These are phyloP conservation scores for Xylariaceae sp. DNA, from an alignment of 2,329 filamentous ascomycete species.

Conservation along the genomic window DNA sequence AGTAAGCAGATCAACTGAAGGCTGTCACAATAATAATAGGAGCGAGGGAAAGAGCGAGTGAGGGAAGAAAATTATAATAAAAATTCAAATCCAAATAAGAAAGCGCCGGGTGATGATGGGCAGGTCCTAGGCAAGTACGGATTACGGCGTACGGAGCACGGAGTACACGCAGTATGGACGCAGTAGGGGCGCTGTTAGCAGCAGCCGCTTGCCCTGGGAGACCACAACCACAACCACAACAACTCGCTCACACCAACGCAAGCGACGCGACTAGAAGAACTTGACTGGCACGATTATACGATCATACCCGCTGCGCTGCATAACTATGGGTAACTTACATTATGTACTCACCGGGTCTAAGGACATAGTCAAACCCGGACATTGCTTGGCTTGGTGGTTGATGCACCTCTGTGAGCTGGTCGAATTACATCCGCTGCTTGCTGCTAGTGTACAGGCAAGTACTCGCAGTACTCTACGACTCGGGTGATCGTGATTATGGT, in stretches of 20 bases:
- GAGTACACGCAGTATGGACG: too few relatives aligned
- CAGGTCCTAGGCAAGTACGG: too few relatives aligned
- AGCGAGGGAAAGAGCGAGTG: neutral
- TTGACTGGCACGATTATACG: too few relatives aligned
- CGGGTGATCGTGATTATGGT: neutral
- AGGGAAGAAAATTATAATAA: neutral
- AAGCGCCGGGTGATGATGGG: too few relatives aligned
- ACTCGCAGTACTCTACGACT: neutral
- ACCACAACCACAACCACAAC: too few relatives aligned
- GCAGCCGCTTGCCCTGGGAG: too few relatives aligned
- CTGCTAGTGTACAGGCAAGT: neutral
- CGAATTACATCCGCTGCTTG: constrained; percentile 4
- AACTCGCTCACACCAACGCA: neutral
- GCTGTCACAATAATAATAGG: neutral
- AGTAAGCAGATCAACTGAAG: neutral
- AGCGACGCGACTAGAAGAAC: neutral
- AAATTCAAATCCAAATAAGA: too few relatives aligned
- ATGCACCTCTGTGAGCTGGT: constrained; percentile 3
- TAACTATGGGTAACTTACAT: neutral
- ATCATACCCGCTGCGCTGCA: neutral
- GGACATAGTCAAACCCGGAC: neutral
- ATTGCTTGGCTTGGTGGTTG: constrained; percentile 1
- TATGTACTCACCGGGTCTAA: neutral
- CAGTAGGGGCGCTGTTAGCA: too few relatives aligned
- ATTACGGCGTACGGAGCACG: too few relatives aligned